phyloP scores from a whole-genome alignment of 352 stramenopile species.

The Globisporangium mamillatum region DNA sequence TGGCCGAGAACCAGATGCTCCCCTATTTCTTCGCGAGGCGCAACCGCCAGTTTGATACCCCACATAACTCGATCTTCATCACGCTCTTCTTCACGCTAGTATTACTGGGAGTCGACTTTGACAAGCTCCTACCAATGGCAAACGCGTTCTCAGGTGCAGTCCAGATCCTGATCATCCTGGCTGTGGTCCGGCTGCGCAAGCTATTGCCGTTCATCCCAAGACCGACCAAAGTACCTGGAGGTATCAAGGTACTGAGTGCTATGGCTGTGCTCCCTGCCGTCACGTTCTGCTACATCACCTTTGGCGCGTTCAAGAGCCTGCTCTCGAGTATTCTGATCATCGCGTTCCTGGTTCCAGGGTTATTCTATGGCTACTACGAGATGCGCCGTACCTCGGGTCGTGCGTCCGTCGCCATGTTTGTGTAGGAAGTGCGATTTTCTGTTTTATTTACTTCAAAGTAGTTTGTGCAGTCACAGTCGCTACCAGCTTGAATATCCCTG shows the following conservation, averaged over 20 bases:
- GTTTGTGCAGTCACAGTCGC: too few relatives aligned
- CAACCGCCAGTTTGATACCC: constrained; percentile 33
- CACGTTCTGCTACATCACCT: constrained; percentile 34
- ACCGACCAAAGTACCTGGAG: constrained; percentile 40
- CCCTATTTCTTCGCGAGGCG: constrained; percentile 71
- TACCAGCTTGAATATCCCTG: too few relatives aligned
- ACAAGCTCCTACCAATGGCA: constrained; percentile 74
- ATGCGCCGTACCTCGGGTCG: constrained; percentile 2
- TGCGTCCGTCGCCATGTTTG: constrained; percentile 5
- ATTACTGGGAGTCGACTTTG: constrained; percentile 43
- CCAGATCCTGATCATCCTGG: constrained; percentile 85
- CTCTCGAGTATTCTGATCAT: constrained; percentile 33
- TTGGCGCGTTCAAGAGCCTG: constrained; percentile 27
- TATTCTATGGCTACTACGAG: constrained; percentile 30
- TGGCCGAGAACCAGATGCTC: constrained; percentile 66
- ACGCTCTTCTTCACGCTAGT: constrained; percentile 34
- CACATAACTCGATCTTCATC: constrained; percentile 38
- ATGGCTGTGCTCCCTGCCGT: constrained; percentile 24
- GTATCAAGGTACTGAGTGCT: constrained; percentile 17
- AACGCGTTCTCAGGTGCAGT: constrained; percentile 88
- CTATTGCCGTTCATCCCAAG: constrained; percentile 60
- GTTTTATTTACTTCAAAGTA: too few relatives aligned
- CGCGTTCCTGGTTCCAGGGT: constrained; percentile 32
- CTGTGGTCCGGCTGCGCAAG: constrained; percentile 86
- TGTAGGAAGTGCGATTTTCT: neutral